Conservation (phyloP, 1,139 yeast species). For the Yamadazyma diospyri region DNA sequence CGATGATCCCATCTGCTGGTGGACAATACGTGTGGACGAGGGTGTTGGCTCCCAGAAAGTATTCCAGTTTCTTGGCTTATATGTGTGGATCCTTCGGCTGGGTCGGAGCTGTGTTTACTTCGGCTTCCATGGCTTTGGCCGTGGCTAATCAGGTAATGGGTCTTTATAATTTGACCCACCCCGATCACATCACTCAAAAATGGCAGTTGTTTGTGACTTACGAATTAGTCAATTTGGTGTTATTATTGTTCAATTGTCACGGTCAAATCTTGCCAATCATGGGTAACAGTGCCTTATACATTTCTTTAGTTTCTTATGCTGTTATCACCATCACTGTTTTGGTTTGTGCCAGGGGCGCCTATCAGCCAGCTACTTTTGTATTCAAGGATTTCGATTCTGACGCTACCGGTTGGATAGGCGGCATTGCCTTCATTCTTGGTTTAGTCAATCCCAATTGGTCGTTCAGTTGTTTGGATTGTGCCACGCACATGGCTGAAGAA, state of each 20-base stretch:
- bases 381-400: slow-evolving; percentile 32
- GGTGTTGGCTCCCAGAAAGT: slow-evolving; percentile 48
- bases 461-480: slow-evolving; percentile 41
- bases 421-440: slow-evolving; percentile 43
- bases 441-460: slow-evolving; percentile 45
- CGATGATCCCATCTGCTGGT: slow-evolving; percentile 55
- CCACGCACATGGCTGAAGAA: slow-evolving; percentile 44
- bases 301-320: slow-evolving; percentile 34
- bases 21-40: slow-evolving; percentile 63
- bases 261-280: slow-evolving; percentile 34
- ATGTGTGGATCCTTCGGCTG: slow-evolving; percentile 55
- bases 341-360: slow-evolving; percentile 34
- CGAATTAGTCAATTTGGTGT: slow-evolving; percentile 33
- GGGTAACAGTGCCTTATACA: slow-evolving; percentile 34
- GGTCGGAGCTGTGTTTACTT: slow-evolving; percentile 56
- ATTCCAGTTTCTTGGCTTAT: slow-evolving; percentile 47
- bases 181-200: slow-evolving; percentile 36
- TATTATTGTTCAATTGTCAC: slow-evolving; percentile 35
- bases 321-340: slow-evolving; percentile 36
- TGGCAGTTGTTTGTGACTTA: slow-evolving; percentile 56
- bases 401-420: slow-evolving; percentile 40
- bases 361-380: slow-evolving; percentile 35
- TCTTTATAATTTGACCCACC: slow-evolving; percentile 45
- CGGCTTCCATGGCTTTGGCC: slow-evolving; percentile 52
- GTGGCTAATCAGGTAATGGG: slow-evolving; percentile 49